Base-by-base conservation (phyloP, 495 filamentous ascomycete species). In the Annulohypoxylon bovei region DNA sequence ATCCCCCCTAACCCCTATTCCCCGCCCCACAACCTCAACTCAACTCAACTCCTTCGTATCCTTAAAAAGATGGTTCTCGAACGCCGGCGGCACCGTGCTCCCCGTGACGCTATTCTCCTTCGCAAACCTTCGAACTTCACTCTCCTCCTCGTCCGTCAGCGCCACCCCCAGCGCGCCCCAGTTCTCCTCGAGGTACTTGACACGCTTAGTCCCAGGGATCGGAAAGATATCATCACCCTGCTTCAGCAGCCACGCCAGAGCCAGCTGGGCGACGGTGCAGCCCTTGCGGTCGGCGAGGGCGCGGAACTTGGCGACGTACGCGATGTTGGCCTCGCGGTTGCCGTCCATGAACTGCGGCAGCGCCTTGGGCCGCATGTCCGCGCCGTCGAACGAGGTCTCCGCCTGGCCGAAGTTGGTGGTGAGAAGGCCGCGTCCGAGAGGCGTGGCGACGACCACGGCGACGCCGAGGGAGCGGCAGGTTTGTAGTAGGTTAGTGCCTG, bases 401-500 rank as follows among this genome's bases (percentile, higher is more conserved):
- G 27, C 16, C 42, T 57, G 32, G 35, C 60, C 47, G 33, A 72
- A 68, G 9, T 50, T 12, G 7, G 32, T 40, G 0, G 80, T 84
- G 20, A 86, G 57, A 35, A 86, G 54, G 8, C 84, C 84, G 12
- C 84, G 77, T 0, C 82, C 81, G 1, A 88, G 73, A 0, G 86
- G 86, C 2, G 74, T 78, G 57, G 84, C 67, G 8, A 59, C 60
- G 0, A 92, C 81, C 6, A 88, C 76, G 0, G 88, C 79, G 16
- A 90, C 77, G 8, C 88, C 89, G 4, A 93, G 82, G 62, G 91
- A 88, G 4, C 88, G 83, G 65, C 81, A 84, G 0, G 89, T 86
- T 6, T 81, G 73, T 4, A 91, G 68, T 4, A 91, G 71, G 8
- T 79, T 70, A 1, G 81, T 80, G 14, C 82, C 72, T 3, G 56